phyloP scores from a whole-genome alignment of 2,329 filamentous ascomycete species.

The Cercospora sp. region DNA sequence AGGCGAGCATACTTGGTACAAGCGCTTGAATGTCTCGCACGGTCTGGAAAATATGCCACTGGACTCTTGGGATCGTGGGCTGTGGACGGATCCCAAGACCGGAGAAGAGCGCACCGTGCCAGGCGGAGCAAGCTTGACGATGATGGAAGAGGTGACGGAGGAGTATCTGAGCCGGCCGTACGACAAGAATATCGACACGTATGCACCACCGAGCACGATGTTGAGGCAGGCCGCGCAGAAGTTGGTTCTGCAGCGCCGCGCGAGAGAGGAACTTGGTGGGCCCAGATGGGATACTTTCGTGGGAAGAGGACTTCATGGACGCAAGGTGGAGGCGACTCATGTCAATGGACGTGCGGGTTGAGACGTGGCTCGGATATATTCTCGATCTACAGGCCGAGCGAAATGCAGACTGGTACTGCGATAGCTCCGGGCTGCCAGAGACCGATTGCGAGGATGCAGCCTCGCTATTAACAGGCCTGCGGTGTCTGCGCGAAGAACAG shows the following conservation, averaged over 20 bases:
- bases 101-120: conserved; percentile 31
- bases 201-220: conserved; percentile 48
- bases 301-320: conserved; percentile 20
- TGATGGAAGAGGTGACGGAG: conserved; percentile 48
- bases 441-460: background rate
- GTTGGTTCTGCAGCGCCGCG: conserved; percentile 48
- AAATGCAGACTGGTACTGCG: background rate
- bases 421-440: background rate
- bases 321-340: background rate
- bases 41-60: conserved; percentile 50
- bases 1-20: conserved; percentile 54
- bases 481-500: background rate
- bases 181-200: conserved; percentile 43
- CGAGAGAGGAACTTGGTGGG: conserved; percentile 43
- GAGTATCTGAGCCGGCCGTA: conserved; percentile 45
- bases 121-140: conserved; percentile 46
- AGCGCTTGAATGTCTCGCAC: conserved; percentile 50
- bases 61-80: conserved; percentile 50
- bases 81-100: conserved; percentile 35
- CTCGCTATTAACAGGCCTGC: background rate
- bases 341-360: background rate
- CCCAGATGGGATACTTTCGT: conserved; percentile 38
- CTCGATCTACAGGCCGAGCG: background rate
- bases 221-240: conserved; percentile 51
- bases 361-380: background rate